Percentiles rank a stretch among this genome's conserved stretches.
phyloP scores from a whole-genome alignment of 2,329 filamentous ascomycete species.

The Aspergillus sp. region DNA sequence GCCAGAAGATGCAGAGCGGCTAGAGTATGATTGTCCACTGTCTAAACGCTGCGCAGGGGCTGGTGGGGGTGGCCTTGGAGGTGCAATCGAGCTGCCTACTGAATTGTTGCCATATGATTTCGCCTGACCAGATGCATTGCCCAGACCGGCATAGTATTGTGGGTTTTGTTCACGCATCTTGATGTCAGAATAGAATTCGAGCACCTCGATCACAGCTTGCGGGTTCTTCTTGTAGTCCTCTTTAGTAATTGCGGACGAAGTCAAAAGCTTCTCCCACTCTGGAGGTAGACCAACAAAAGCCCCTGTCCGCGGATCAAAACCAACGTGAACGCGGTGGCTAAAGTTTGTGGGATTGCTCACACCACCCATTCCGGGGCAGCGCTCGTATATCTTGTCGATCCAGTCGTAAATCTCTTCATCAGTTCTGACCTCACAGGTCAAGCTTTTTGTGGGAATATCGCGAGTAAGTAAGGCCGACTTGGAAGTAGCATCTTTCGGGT shows the following conservation, averaged over 20 bases:
- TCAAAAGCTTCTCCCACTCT: slow-evolving; percentile 96
- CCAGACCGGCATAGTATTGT: slow-evolving; percentile 57
- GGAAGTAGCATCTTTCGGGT: slow-evolving; percentile 59
- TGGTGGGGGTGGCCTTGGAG: slow-evolving; percentile 66
- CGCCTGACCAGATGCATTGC: slow-evolving; percentile 57
- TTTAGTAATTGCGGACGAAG: slow-evolving; percentile 94
- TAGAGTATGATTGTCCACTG: slow-evolving; percentile 41
- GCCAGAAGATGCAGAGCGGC: slow-evolving; percentile 34
- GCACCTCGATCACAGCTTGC: slow-evolving; percentile 68
- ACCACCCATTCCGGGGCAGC: slow-evolving; percentile 95
- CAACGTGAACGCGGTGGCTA: slow-evolving; percentile 93
- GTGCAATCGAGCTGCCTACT: slow-evolving; percentile 60
- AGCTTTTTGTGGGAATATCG: slow-evolving; percentile 76
- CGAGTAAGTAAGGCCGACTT: slow-evolving; percentile 73
- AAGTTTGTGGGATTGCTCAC: slow-evolving; percentile 99
- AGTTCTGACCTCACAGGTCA: slow-evolving; percentile 90
- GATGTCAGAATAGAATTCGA: slow-evolving; percentile 69
- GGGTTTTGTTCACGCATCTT: slow-evolving; percentile 65
- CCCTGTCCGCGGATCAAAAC: slow-evolving; percentile 92
- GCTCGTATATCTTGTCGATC: slow-evolving; percentile 97
- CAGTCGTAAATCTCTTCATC: slow-evolving; percentile 98
- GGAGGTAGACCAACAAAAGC: slow-evolving; percentile 92
- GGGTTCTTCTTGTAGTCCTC: slow-evolving; percentile 98
- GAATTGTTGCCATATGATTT: slow-evolving; percentile 53
- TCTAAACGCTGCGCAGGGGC: slow-evolving; percentile 46